Evolutionary conservation across 1,284 basidiomycete species (phyloP), one percentile per base, ranked within the genome.

Genomic region (Ceratobasidium sp.): DNA sequence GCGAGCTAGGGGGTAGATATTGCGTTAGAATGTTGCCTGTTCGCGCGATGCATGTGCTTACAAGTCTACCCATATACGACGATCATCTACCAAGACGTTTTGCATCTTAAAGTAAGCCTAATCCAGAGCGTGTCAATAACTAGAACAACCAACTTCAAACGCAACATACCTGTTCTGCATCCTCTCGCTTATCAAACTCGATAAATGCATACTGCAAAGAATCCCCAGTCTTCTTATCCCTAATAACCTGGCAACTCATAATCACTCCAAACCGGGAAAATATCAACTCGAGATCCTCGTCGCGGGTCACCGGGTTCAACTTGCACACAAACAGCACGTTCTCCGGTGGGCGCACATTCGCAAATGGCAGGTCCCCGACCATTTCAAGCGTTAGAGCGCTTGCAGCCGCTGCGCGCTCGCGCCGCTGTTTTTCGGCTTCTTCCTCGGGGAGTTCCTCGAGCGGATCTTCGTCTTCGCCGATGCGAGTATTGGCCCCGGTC

Each of bases 41-140:
- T 57, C 8, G 4, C 20, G 23, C 6, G 18, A n/a, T 30, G 3
- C n/a, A 69, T 60, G 65, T 67, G 35, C 90, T 80, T 80, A 94
- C 92, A 99, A 98, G 85, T 98, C 97, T 79, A 99, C 97, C 94
- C 97, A 99, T 83, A 99, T 99, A 27, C 98, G 90, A 20, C 97
- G 90, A 85, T 99, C 98, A 84, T 99, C 97, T n/a, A 99, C 94
- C 8, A 99, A 87, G 0, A 99, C 97, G 82, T 98, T 99, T 84
- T 99, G 97, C 97, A 99, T 99, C 85, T 99, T 99, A 87, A 98
- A 97, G 85, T 99, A 99, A 18, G 96, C 97, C 92, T 96, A 79
- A 8, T 74, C 57, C 10, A 48, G 30, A 18, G n/a, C n/a, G 48
- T 44, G 60, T 68, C 46, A 70, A 30, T 54, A 65, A 55, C 68